Evolutionary conservation across 305 asterid species (phyloP), one percentile per base, ranked within the genome.

Genomic region (Fraxinus latifolia): DNA sequence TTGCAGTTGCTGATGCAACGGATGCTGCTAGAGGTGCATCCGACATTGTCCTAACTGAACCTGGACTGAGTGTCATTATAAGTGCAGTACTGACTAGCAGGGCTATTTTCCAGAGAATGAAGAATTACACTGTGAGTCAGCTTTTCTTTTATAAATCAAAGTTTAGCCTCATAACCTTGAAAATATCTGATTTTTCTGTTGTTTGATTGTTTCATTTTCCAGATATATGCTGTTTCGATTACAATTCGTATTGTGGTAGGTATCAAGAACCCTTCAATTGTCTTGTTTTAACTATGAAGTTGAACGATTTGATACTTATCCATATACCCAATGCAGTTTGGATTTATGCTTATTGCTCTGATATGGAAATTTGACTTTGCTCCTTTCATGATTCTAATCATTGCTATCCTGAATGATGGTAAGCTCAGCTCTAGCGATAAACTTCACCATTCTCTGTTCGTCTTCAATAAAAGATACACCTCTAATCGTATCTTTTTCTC

Each of bases 1-100:
- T 92, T 82, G 97, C 97, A n/a, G 96, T 91, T 34, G 95, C 97
- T 44, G 98, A 93, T 87, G 94, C 97, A 29, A 93, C 97, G 6
- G 98, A 93, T 85, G 97, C 98, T 74, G 97, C 98, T 79, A 87
- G 95, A 60, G 86, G 98, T 7, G 97, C 96, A 21, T 93, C 98
- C 0, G 96, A 93, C 77, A 93, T 93, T 27, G 98, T 92, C 42
- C 87, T 92, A 55, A 92, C 98, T 0, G 95, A 93, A 73, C 97
- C 96, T 12, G 98, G 98, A 11, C 87, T 92, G 21, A 93, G 98
- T 73, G 97, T 93, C 31, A 93, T 93, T 3, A 89, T 93, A 27
- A 91, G 94, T 60, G 98, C 98, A 5, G 97, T 93, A n/a, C 86
- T 92, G 76, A 92, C 97, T 44, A 92, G 98, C 89, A 83, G 98